Evolutionary conservation across 2,329 filamentous ascomycete genomes (phyloP), one percentile per base, ranked within the genome.

Genomic region (Microdochium bolleyi): DNA sequence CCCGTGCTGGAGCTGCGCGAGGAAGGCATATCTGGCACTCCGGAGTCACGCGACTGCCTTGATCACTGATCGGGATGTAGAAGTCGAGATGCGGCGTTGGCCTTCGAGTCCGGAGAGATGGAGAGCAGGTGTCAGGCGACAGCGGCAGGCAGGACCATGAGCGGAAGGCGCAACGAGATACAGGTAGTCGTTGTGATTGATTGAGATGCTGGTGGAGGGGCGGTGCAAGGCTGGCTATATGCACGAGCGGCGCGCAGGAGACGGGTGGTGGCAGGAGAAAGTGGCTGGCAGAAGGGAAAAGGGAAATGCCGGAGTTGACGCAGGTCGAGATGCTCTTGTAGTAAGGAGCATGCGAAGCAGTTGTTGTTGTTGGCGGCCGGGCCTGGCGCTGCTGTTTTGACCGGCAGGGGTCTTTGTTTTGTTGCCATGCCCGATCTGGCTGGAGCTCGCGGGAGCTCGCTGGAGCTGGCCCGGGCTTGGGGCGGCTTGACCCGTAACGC

Each of bases 1-100:
- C 89, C 91, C 74, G 89, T 82, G 71, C 84, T 88, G 68, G 80
- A 64, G 67, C 64, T 65, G 67, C 71, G 68, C 60, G 68, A 72
- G 58, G 77, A 74, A 70, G 77, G 76, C 58, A 75, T 73, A 19
- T 8, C 21, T 21, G 41, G 41, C 41, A 13, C 21, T 22, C n/a
- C 22, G n/a, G 19, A 19, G n/a, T 46, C 41, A 46, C 41, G 41
- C 41, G 41, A 46, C 41, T 21, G 13, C n/a, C 19, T 16, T 11
- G n/a, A 41, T 41, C 37, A 16, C 7, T 5, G 7, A 19, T 41
- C 10, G 7, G 37, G 37, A 7, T 16, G n/a, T 16, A 19, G 37
- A n/a, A 41, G 37, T 13, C 37, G 9, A n/a, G 37, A n/a, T 41
- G 37, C 37, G 37, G 11, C 8, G 37, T n/a, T 10, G 37, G 7